phyloP scores from a whole-genome alignment of 495 filamentous ascomycete species.

The Durotheca rogersii region DNA sequence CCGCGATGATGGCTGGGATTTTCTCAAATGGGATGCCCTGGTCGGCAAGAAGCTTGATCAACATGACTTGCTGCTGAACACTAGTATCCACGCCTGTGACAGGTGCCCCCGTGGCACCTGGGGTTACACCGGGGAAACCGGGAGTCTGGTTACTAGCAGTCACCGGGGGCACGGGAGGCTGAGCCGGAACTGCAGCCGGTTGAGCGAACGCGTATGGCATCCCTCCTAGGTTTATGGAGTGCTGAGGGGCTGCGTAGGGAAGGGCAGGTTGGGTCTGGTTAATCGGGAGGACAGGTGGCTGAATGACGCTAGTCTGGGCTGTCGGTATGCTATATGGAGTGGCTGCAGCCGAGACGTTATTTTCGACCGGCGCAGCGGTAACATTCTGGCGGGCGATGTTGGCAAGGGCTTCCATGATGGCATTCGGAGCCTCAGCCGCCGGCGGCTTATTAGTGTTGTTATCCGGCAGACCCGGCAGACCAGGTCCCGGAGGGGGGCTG shows the following conservation, averaged over 20 bases:
- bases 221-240: conserved; percentile 62
- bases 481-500: conserved; percentile 65
- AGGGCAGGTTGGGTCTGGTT: conserved; percentile 23
- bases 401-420: conserved; percentile 79
- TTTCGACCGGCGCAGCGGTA: conserved; percentile 58
- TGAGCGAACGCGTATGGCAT: conserved; percentile 52
- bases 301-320: conserved; percentile 45
- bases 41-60: conserved; percentile 49
- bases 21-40: conserved; percentile 49
- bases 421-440: conserved; percentile 47
- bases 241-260: conserved; percentile 40
- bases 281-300: conserved; percentile 25
- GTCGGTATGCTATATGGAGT: conserved; percentile 59
- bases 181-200: conserved; percentile 42
- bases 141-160: conserved; percentile 49
- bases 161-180: conserved; percentile 42
- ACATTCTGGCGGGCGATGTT: conserved; percentile 82
- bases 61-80: conserved; percentile 61
- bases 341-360: conserved; percentile 49
- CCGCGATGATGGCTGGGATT: conserved; percentile 48
- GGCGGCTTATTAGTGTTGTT: no score
- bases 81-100: conserved; percentile 40
- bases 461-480: conserved; percentile 33
- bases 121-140: conserved; percentile 35
- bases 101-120: conserved; percentile 47